Percentiles rank a stretch among this genome's conserved stretches.
Evolutionary conservation across 768 basidiomycete genomes (phyloP).

Genomic region (Tulasnella sp.): DNA sequence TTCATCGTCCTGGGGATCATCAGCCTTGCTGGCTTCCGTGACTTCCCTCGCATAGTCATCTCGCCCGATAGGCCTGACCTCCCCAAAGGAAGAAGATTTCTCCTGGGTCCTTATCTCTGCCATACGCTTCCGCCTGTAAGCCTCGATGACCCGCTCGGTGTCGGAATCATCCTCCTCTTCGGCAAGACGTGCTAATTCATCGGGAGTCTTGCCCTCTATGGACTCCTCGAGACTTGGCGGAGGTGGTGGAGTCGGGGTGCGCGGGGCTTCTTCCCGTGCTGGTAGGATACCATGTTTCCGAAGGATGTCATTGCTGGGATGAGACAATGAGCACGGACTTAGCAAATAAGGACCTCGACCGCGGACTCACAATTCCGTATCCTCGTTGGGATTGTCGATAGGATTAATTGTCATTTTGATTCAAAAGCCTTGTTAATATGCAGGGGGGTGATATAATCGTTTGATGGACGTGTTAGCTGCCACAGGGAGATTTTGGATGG

Average conservation of each 20-base stretch:
- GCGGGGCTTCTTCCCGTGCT: slow-evolving; percentile 57
- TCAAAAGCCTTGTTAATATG: too few species aligned
- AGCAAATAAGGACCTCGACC: neutral
- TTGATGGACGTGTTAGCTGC: neutral
- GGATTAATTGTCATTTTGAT: slow-evolving; percentile 5
- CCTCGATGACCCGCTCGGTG: slow-evolving; percentile 60
- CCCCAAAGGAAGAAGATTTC: slow-evolving; percentile 61
- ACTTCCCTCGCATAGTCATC: slow-evolving; percentile 94
- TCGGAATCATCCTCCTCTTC: slow-evolving; percentile 74
- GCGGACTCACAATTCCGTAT: slow-evolving; percentile 84
- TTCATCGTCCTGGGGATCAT: slow-evolving; percentile 50
- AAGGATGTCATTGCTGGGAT: slow-evolving; percentile 77
- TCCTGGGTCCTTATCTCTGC: slow-evolving; percentile 52
- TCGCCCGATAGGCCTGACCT: slow-evolving; percentile 78
- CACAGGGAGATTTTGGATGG: neutral
- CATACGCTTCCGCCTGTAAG: slow-evolving; percentile 56
- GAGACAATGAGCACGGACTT: slow-evolving; percentile 11
- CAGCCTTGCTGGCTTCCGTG: slow-evolving; percentile 77
- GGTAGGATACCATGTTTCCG: slow-evolving; percentile 89
- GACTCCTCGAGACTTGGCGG: slow-evolving; percentile 63
- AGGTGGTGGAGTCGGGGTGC: slow-evolving; percentile 72
- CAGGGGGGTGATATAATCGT: too few species aligned
- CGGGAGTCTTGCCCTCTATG: slow-evolving; percentile 51
- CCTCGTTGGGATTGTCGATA: slow-evolving; percentile 65
- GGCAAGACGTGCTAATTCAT: slow-evolving; percentile 56